These are phyloP conservation scores for Fusarium euwallaceae DNA, from an alignment of 2,329 filamentous ascomycete genomes.

Conservation along the genomic window DNA sequence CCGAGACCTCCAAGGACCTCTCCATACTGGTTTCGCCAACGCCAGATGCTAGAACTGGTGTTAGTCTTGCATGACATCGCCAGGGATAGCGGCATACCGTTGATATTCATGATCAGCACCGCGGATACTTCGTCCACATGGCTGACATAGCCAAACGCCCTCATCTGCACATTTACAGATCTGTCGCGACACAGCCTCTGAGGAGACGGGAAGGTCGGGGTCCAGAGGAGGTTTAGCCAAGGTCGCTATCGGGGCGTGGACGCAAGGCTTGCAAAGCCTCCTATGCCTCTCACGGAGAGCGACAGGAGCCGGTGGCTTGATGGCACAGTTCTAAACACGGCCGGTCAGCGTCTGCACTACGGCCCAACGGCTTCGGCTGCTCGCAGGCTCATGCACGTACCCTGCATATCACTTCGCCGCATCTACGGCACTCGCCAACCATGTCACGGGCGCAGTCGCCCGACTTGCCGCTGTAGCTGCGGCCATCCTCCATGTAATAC, in stretches of 20 bases:
- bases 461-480: conserved; percentile 73
- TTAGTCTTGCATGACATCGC: conserved; percentile 16
- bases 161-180: conserved; percentile 66
- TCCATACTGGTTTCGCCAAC: conserved; percentile 88
- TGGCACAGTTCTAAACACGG: conserved; percentile 82
- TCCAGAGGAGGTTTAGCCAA: conserved; percentile 62
- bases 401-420: conserved; percentile 82
- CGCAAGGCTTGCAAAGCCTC: conserved; percentile 82
- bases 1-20: conserved; percentile 84
- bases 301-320: conserved; percentile 80
- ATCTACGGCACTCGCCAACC: conserved; percentile 86
- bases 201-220: conserved; percentile 61
- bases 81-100: conserved; percentile 56
- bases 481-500: conserved; percentile 70
- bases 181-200: conserved; percentile 68
- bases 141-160: conserved; percentile 86
- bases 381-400: conserved; percentile 63
- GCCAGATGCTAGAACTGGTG: conserved; percentile 76
- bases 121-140: conserved; percentile 81
- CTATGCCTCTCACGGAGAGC: conserved; percentile 82
- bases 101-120: conserved; percentile 71
- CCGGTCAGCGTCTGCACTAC: conserved; percentile 19
- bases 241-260: conserved; percentile 74
- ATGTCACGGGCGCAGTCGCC: conserved; percentile 88
- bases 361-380: conserved; percentile 2